phyloP scores from a whole-genome alignment of 164 flowering plant genomes.

The Akebia trifoliata region DNA sequence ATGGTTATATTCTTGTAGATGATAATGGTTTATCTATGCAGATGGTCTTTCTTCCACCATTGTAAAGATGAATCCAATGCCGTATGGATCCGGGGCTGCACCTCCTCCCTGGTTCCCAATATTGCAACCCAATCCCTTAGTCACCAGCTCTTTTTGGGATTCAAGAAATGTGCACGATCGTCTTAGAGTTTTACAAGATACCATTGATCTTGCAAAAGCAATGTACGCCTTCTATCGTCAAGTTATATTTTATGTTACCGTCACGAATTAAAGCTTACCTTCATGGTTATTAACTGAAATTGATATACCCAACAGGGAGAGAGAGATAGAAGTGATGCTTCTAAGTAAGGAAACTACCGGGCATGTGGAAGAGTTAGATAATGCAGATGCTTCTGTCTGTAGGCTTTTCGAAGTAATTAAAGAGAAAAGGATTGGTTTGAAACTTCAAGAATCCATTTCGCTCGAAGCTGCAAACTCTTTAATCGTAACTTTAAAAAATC shows the following conservation, averaged over 20 bases:
- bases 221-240: slow-evolving; percentile 34
- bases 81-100: slow-evolving; percentile 19
- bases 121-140: slow-evolving; percentile 40
- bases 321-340: slow-evolving; percentile 54
- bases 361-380: slow-evolving; percentile 14
- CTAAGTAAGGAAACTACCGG: slow-evolving; percentile 30
- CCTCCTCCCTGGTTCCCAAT: slow-evolving; percentile 42
- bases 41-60: slow-evolving; percentile 2
- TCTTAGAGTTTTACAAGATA: slow-evolving; percentile 41
- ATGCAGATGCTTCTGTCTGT: slow-evolving; percentile 13
- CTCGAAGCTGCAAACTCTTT: slow-evolving; percentile 61
- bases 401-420: slow-evolving; percentile 36
- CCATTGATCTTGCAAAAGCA: slow-evolving; percentile 49
- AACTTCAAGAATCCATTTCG: slow-evolving; percentile 44
- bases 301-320: slow-evolving; percentile 38
- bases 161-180: slow-evolving; percentile 33
- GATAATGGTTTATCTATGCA: slow-evolving; percentile 1
- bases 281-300: not conserved
- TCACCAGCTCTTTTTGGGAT: slow-evolving; percentile 51
- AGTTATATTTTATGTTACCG: not conserved
- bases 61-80: slow-evolving; percentile 21
- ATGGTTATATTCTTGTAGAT: not conserved
- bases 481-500: slow-evolving; percentile 44
- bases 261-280: not conserved
- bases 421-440: slow-evolving; percentile 34